Evolutionary conservation across 2,329 filamentous ascomycete species (phyloP), one percentile per base, ranked within the genome.

Genomic region (Epichloe hybrida): DNA sequence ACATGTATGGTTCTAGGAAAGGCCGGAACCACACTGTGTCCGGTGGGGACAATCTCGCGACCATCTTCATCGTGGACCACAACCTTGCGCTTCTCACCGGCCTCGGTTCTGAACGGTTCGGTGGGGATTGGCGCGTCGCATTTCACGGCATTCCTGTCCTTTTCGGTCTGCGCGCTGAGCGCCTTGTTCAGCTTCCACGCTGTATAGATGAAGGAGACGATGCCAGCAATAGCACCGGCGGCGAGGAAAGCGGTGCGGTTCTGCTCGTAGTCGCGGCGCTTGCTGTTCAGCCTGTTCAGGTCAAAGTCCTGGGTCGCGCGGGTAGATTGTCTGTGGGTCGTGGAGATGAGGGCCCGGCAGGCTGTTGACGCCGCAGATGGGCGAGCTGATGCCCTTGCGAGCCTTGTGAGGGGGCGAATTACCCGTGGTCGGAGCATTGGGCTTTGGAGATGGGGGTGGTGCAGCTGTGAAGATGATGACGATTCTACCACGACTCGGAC

Each of bases 1-100:
- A 95, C 68, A 15, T 75, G 71, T 51, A 95, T 77, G 3, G 76
- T 81, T 51, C 83, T 78, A 2, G 90, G 90, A 63, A 95, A 94
- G 49, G 78, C 75, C 1, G 87, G 84, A 3, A 95, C 79, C n/a
- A 81, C 83, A 57, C 75, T 82, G 57, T 90, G 89, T 13, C 88
- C 88, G 0, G 89, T 95, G 15, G 84, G 77, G 0, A 95, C 83
- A 42, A 93, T 72, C 62, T 93, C 86, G 44, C 77, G 74, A 41
- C 84, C 83, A 13, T 85, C 74, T n/a, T 79, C 76, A 54, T 84
- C 81, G 53, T 82, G 81, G 1, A 84, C 65, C 13, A 85, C 75
- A 1, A 79, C 69, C 62, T 79, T 80, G 59, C 76, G 72, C 63
- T 71, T 71, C 53, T 70, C 70, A 37, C 74, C 73, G 17, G 68